These are phyloP conservation scores for Penicillium sp. DNA, from an alignment of 2,329 filamentous ascomycete species.

Conservation along the genomic window DNA sequence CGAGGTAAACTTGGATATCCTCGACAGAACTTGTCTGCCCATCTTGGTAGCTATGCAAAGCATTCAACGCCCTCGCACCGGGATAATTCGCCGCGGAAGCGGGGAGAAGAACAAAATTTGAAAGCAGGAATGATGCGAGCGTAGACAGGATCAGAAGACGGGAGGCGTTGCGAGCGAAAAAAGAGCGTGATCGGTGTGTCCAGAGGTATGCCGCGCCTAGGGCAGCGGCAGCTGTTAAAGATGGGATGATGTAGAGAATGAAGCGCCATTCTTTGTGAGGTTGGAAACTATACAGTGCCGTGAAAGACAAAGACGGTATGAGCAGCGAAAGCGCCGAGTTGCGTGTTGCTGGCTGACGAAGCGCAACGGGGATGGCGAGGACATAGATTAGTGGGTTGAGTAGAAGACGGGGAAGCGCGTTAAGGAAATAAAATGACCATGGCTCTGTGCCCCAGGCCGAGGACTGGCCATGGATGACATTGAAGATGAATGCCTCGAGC, in stretches of 20 bases:
- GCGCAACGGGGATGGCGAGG: slow-evolving; percentile 52
- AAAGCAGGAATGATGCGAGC: slow-evolving; percentile 59
- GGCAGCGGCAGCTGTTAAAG: slow-evolving; percentile 75
- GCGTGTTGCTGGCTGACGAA: slow-evolving; percentile 55
- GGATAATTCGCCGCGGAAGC: slow-evolving; percentile 92
- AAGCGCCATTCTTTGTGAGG: slow-evolving; percentile 97
- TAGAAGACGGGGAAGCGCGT: slow-evolving; percentile 77
- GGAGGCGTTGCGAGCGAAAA: slow-evolving; percentile 57
- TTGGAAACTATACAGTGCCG: slow-evolving; percentile 79
- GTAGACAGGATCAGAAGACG: slow-evolving; percentile 61
- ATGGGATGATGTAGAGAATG: slow-evolving; percentile 82
- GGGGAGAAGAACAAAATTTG: slow-evolving; percentile 70
- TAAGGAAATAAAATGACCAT: slow-evolving; percentile 83
- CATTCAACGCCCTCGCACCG: slow-evolving; percentile 73
- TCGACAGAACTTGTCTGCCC: slow-evolving; percentile 24
- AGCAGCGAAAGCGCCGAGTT: slow-evolving; percentile 56
- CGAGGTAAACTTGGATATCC: slow-evolving; percentile 51
- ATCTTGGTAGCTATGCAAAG: slow-evolving; percentile 36
- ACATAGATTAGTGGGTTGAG: slow-evolving; percentile 71
- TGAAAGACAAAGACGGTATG: slow-evolving; percentile 69
- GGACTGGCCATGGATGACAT: slow-evolving; percentile 79
- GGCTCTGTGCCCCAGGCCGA: slow-evolving; percentile 85
- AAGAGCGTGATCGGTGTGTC: slow-evolving; percentile 63
- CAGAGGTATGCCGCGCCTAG: slow-evolving; percentile 72
- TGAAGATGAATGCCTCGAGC: slow-evolving; percentile 84